These are phyloP conservation scores for Polytolypa hystricis DNA, from an alignment of 2,329 filamentous ascomycete genomes.

Conservation along the genomic window DNA sequence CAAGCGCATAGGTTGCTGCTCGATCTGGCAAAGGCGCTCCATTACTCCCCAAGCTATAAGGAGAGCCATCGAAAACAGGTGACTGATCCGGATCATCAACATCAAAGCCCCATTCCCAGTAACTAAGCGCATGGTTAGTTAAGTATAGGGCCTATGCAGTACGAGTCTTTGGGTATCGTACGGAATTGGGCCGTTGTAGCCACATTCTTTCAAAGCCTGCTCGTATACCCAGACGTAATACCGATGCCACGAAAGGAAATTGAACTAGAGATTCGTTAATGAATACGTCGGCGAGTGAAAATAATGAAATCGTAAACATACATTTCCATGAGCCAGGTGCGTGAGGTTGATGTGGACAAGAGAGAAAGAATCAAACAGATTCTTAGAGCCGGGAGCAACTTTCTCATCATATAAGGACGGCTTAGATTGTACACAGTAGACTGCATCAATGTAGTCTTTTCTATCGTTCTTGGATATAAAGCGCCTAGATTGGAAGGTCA, in stretches of 20 bases:
- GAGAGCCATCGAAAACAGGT: conserved; percentile 19
- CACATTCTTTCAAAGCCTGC: conserved; percentile 29
- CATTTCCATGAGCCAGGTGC: conserved; percentile 11
- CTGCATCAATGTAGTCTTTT: conserved; percentile 11
- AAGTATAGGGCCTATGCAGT: not conserved
- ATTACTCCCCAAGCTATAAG: conserved; percentile 21
- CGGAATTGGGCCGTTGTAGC: conserved; percentile 23
- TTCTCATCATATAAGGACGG: conserved; percentile 7
- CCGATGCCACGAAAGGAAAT: conserved; percentile 28
- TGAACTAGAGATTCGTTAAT: conserved; percentile 1
- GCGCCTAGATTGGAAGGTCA: conserved; percentile 10
- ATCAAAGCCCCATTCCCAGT: conserved; percentile 21
- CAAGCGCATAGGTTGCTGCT: not conserved
- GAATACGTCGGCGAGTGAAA: not conserved
- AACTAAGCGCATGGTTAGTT: conserved; percentile 8
- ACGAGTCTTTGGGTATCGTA: not conserved
- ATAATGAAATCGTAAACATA: conserved; percentile 4
- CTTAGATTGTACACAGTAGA: conserved; percentile 11
- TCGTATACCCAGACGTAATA: conserved; percentile 29
- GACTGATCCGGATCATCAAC: conserved; percentile 13
- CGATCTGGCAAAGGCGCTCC: conserved; percentile 9
- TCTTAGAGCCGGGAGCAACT: conserved; percentile 12
- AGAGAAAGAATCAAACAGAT: conserved; percentile 11
- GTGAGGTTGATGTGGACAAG: conserved; percentile 13
- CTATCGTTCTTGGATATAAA: conserved; percentile 10